Conservation (phyloP, 768 basidiomycete genomes). For the Boletellus ananas region DNA sequence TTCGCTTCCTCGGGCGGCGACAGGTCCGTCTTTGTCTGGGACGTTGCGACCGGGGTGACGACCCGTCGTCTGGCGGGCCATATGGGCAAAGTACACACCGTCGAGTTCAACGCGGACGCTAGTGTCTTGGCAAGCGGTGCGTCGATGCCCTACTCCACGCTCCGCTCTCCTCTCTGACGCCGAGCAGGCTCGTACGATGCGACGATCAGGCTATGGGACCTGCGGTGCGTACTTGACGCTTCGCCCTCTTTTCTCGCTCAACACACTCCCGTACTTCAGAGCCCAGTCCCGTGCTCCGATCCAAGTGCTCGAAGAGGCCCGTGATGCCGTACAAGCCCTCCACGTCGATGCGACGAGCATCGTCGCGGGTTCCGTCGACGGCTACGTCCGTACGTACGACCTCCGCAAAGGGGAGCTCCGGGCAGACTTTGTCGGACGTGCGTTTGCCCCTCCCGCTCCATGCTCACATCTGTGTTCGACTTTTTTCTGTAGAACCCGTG, state of each 20-base stretch:
- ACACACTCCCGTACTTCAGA: slow-evolving; percentile 33
- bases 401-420: slow-evolving; percentile 88
- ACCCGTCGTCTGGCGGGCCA: slow-evolving; percentile 84
- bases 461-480: not conserved
- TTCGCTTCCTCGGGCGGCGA: slow-evolving; percentile 95
- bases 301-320: slow-evolving; percentile 86
- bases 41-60: slow-evolving; percentile 84
- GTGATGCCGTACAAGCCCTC: slow-evolving; percentile 81
- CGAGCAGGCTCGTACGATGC: slow-evolving; percentile 86
- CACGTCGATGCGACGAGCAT: slow-evolving; percentile 64
- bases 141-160: slow-evolving; percentile 15
- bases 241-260: not conserved
- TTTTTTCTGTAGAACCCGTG: slow-evolving; percentile 63
- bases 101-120: slow-evolving; percentile 87
- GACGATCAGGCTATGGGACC: slow-evolving; percentile 88
- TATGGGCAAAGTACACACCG: slow-evolving; percentile 83
- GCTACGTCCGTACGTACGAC: slow-evolving; percentile 90
- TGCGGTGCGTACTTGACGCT: slow-evolving; percentile 50
- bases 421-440: slow-evolving; percentile 88
- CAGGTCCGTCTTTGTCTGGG: slow-evolving; percentile 91
- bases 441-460: slow-evolving; percentile 30
- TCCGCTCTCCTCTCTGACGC: not conserved
- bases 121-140: slow-evolving; percentile 84
- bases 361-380: slow-evolving; percentile 85
- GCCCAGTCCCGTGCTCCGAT: slow-evolving; percentile 80